A percentile compares a stretch with the other conserved stretches of the same genome.
phyloP scores from a whole-genome alignment of 2,329 filamentous ascomycete genomes.

The Colletotrichum sp. region DNA sequence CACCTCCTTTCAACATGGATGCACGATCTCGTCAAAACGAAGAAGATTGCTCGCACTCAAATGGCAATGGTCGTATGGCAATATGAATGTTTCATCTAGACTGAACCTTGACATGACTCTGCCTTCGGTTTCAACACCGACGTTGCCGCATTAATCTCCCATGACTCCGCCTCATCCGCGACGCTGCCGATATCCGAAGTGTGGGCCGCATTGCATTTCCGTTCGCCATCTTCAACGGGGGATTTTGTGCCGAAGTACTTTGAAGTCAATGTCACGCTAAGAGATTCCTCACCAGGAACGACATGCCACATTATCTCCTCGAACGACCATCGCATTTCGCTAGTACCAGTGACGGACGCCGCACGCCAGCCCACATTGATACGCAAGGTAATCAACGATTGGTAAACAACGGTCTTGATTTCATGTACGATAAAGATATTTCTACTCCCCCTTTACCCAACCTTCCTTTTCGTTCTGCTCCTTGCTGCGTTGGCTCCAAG shows the following conservation, averaged over 20 bases:
- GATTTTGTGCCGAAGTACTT: neutral
- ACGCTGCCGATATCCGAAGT: neutral
- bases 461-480: conserved; percentile 63
- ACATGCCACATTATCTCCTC: neutral
- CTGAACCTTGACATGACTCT: neutral
- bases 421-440: neutral
- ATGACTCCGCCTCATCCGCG: neutral
- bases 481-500: conserved; percentile 63
- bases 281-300: neutral
- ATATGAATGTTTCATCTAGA: neutral
- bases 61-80: neutral
- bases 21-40: neutral
- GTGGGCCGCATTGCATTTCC: neutral
- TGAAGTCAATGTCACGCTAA: neutral
- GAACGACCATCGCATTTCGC: neutral
- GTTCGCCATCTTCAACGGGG: neutral
- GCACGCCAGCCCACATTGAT: neutral
- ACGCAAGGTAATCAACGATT: neutral
- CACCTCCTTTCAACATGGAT: neutral
- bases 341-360: neutral
- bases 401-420: neutral
- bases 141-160: neutral
- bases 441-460: conserved; percentile 46
- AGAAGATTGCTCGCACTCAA: neutral
- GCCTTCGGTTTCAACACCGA: neutral